These are phyloP conservation scores for Candida dubliniensis DNA, from an alignment of 1,139 yeast genomes.

Conservation along the genomic window DNA sequence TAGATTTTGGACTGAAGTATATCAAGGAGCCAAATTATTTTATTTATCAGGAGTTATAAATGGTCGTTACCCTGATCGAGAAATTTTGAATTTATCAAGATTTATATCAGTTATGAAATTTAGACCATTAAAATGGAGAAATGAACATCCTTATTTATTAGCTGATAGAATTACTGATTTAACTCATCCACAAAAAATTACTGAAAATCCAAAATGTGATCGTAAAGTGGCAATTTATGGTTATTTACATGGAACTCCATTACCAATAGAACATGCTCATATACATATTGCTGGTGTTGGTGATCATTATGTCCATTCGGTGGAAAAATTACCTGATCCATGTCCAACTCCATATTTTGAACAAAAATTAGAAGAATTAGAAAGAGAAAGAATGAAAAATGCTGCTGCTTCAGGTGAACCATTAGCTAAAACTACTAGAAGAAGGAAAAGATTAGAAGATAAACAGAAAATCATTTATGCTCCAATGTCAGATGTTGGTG, in stretches of 20 bases:
- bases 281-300: slow-evolving; percentile 97
- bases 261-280: slow-evolving; percentile 69
- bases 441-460: slow-evolving; percentile 91
- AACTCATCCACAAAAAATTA: slow-evolving; percentile 85
- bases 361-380: slow-evolving; percentile 78
- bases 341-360: slow-evolving; percentile 96
- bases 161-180: slow-evolving; percentile 94
- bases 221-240: slow-evolving; percentile 92
- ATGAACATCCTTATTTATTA: slow-evolving; percentile 91
- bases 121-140: slow-evolving; percentile 97
- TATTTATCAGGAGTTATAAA: slow-evolving; percentile 94
- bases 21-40: slow-evolving; percentile 95
- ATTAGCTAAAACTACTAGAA: slow-evolving; percentile 54
- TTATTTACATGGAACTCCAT: slow-evolving; percentile 90
- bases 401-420: slow-evolving; percentile 61
- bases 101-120: slow-evolving; percentile 97
- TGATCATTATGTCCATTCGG: slow-evolving; percentile 70
- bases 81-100: slow-evolving; percentile 84
- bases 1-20: slow-evolving; percentile 98
- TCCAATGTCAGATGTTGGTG: slow-evolving; percentile 99
- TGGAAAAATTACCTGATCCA: slow-evolving; percentile 94
- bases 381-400: slow-evolving; percentile 65
- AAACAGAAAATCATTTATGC: slow-evolving; percentile 94
- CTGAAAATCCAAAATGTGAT: slow-evolving; percentile 78
- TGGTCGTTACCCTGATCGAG: slow-evolving; percentile 97